Evolutionary conservation across 768 basidiomycete genomes (phyloP).

Genomic region (Agrocybe chaxingu): DNA sequence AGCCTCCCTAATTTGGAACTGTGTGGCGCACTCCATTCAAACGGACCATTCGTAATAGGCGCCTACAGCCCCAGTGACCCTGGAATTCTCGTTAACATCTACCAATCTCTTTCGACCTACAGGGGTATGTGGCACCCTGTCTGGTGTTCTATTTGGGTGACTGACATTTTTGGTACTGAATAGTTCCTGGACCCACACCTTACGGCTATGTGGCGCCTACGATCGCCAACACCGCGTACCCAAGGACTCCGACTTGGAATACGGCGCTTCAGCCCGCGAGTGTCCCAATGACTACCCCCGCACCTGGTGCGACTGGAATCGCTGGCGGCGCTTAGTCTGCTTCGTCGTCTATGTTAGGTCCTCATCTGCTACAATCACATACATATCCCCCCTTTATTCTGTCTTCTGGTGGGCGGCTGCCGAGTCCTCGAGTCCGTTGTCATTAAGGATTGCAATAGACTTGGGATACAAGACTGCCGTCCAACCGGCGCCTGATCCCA

Average conservation of each 20-base stretch:
- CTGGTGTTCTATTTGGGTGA: background rate
- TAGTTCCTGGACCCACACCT: slow-evolving; percentile 46
- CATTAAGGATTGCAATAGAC: too few relatives aligned
- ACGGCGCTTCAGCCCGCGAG: slow-evolving; percentile 44
- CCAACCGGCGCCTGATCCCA: too few relatives aligned
- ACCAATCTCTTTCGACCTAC: slow-evolving; percentile 38
- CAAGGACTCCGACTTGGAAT: slow-evolving; percentile 49
- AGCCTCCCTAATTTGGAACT: too few relatives aligned
- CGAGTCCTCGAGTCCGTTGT: too few relatives aligned
- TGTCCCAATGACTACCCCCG: slow-evolving; percentile 23
- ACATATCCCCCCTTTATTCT: too few relatives aligned
- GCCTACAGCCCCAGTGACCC: slow-evolving; percentile 69
- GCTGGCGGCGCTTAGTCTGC: too few relatives aligned
- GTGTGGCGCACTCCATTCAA: too few relatives aligned
- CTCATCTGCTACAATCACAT: too few relatives aligned
- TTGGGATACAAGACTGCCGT: too few relatives aligned
- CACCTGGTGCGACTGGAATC: too few relatives aligned
- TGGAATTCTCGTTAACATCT: slow-evolving; percentile 54
- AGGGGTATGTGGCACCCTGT: slow-evolving; percentile 23
- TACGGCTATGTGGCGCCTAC: slow-evolving; percentile 36
- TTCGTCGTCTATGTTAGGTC: too few relatives aligned
- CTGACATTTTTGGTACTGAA: background rate
- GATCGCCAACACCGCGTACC: slow-evolving; percentile 39
- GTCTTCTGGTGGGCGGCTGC: too few relatives aligned
- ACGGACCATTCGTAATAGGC: slow-evolving; percentile 16